phyloP scores from a whole-genome alignment of 2,329 filamentous ascomycete species.

The Verticillium longisporum region DNA sequence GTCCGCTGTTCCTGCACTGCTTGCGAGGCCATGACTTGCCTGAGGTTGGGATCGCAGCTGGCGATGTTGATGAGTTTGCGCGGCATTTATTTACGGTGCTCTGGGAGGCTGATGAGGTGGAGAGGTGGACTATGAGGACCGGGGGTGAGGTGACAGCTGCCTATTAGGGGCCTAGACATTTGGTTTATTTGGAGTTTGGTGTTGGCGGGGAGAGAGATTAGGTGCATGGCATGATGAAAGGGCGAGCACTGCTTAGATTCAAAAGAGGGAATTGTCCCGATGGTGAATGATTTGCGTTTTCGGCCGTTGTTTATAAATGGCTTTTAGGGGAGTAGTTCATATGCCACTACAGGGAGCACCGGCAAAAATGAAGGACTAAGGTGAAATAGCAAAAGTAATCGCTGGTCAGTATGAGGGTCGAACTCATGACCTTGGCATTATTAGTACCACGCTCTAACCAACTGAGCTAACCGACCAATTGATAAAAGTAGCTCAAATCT shows the following conservation, averaged over 20 bases:
- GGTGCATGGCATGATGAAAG: too few species aligned
- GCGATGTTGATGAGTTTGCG: conserved; percentile 8
- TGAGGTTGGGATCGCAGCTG: conserved; percentile 4
- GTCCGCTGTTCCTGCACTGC: conserved; percentile 5
- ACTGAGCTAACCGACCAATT: not conserved
- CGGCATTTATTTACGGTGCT: conserved; percentile 5
- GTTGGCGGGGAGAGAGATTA: too few species aligned
- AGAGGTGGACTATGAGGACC: conserved; percentile 7
- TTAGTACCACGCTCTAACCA: not conserved
- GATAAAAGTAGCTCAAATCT: not conserved
- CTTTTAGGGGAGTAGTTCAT: too few species aligned
- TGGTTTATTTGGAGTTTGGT: not conserved
- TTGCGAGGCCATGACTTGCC: conserved; percentile 1
- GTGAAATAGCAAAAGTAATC: not conserved
- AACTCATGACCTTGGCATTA: not conserved
- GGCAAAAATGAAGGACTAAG: not conserved
- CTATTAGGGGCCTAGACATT: not conserved
- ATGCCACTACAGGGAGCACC: too few species aligned
- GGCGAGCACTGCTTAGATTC: too few species aligned
- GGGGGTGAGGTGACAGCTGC: not conserved
- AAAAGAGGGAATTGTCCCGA: too few species aligned
- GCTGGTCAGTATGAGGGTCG: not conserved
- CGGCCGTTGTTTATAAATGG: too few species aligned
- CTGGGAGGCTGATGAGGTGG: conserved; percentile 10
- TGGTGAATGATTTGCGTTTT: too few species aligned